Evolutionary conservation across 805 yeast genomes (phyloP).

Genomic region (Metschnikowia sp.): DNA sequence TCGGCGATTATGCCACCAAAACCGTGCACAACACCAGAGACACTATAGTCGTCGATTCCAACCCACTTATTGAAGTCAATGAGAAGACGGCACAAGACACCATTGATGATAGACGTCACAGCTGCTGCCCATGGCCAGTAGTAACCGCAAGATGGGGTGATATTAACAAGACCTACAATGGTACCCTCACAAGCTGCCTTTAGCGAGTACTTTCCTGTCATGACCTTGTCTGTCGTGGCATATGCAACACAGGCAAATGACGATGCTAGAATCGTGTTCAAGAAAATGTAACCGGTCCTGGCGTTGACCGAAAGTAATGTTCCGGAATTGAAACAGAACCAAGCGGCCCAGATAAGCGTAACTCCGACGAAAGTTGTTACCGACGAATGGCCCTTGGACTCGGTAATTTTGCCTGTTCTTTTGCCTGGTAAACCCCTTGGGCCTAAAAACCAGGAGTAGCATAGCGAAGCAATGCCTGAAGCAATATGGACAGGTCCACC

Average conservation of each 20-base stretch:
- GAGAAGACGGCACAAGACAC: conserved; percentile 33
- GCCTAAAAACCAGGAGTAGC: conserved; percentile 44
- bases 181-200: conserved; percentile 46
- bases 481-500: conserved; percentile 50
- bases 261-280: conserved; percentile 52
- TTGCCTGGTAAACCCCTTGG: conserved; percentile 29
- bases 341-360: conserved; percentile 46
- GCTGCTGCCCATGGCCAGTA: conserved; percentile 47
- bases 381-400: conserved; percentile 32
- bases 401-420: conserved; percentile 22
- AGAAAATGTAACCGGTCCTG: conserved; percentile 46
- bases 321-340: conserved; percentile 49
- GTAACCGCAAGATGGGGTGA: conserved; percentile 47
- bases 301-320: conserved; percentile 37
- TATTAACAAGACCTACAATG: conserved; percentile 44
- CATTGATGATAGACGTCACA: conserved; percentile 39
- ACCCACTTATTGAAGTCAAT: conserved; percentile 36
- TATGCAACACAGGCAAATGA: conserved; percentile 45
- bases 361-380: conserved; percentile 42
- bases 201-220: conserved; percentile 40
- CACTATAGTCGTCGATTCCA: conserved; percentile 45
- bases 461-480: conserved; percentile 40
- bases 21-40: conserved; percentile 46
- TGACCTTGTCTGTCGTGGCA: conserved; percentile 38
- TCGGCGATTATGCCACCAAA: conserved; percentile 47